These are phyloP conservation scores for Xylaria palmicola DNA, from an alignment of 495 filamentous ascomycete species.

Conservation along the genomic window DNA sequence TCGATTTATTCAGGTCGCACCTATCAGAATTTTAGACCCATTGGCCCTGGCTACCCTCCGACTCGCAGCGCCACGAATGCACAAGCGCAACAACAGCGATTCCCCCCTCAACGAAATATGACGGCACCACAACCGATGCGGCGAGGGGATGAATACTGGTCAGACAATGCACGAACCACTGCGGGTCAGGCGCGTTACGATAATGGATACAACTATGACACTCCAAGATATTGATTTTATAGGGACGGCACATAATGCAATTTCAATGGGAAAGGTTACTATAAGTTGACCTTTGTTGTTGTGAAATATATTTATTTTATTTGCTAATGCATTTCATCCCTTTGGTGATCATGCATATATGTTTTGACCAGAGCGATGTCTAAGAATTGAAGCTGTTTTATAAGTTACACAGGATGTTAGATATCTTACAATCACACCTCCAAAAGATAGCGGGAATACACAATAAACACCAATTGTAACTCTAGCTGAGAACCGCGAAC, in stretches of 20 bases:
- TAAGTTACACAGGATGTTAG: too few relatives aligned
- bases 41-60: conserved; percentile 30
- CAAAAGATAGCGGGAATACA: too few relatives aligned
- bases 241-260: neutral
- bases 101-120: conserved; percentile 48
- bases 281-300: neutral
- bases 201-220: conserved; percentile 36
- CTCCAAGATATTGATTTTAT: conserved; percentile 28
- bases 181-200: conserved; percentile 18
- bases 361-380: too few relatives aligned
- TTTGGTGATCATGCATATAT: too few relatives aligned
- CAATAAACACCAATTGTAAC: too few relatives aligned
- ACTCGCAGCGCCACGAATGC: conserved; percentile 38
- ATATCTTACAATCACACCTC: too few relatives aligned
- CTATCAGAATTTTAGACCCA: conserved; percentile 19
- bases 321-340: too few relatives aligned
- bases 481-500: too few relatives aligned
- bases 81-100: conserved; percentile 34
- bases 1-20: conserved; percentile 35
- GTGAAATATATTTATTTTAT: too few relatives aligned
- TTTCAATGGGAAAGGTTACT: neutral
- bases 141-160: conserved; percentile 23
- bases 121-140: conserved; percentile 46
- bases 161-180: conserved; percentile 23
- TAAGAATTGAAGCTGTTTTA: too few relatives aligned